These are phyloP conservation scores for Ogataea trehaloabstinens DNA, from an alignment of 805 yeast species.

Conservation along the genomic window DNA sequence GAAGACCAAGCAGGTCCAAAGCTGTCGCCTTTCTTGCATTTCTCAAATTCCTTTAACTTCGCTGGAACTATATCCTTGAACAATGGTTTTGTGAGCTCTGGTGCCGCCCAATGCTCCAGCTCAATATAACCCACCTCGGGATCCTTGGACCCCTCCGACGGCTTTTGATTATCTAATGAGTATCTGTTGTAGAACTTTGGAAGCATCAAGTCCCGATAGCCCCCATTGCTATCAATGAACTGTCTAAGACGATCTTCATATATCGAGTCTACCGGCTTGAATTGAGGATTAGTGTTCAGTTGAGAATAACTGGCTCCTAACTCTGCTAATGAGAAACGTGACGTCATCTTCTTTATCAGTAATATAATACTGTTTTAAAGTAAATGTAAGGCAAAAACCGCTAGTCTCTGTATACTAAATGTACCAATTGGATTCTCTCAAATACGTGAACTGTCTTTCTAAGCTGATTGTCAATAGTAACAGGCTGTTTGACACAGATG, in stretches of 20 bases:
- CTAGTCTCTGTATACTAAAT: too few species aligned
- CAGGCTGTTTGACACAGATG: too few species aligned
- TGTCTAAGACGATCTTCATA: slow-evolving; percentile 73
- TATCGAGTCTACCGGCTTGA: slow-evolving; percentile 73
- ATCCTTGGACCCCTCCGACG: slow-evolving; percentile 18
- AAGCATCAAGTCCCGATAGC: slow-evolving; percentile 65
- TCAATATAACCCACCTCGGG: slow-evolving; percentile 46
- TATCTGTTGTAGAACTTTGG: slow-evolving; percentile 76
- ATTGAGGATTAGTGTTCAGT: slow-evolving; percentile 54
- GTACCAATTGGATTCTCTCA: too few species aligned
- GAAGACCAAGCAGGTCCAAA: slow-evolving; percentile 98
- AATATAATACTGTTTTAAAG: too few species aligned
- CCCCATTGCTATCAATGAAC: slow-evolving; percentile 72
- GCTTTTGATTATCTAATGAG: slow-evolving; percentile 44
- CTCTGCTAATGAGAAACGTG: neutral
- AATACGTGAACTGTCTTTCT: too few species aligned
- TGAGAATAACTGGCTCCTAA: slow-evolving; percentile 34
- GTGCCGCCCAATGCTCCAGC: slow-evolving; percentile 70
- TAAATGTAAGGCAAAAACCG: too few species aligned
- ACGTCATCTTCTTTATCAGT: too few species aligned
- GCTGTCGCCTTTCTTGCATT: slow-evolving; percentile 64
- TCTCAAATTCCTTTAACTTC: slow-evolving; percentile 47
- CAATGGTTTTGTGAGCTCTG: slow-evolving; percentile 62
- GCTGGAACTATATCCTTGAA: slow-evolving; percentile 56
- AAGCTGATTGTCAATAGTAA: too few species aligned